Base-by-base conservation (phyloP, 305 asterid species). In the Solanum hybrid region DNA sequence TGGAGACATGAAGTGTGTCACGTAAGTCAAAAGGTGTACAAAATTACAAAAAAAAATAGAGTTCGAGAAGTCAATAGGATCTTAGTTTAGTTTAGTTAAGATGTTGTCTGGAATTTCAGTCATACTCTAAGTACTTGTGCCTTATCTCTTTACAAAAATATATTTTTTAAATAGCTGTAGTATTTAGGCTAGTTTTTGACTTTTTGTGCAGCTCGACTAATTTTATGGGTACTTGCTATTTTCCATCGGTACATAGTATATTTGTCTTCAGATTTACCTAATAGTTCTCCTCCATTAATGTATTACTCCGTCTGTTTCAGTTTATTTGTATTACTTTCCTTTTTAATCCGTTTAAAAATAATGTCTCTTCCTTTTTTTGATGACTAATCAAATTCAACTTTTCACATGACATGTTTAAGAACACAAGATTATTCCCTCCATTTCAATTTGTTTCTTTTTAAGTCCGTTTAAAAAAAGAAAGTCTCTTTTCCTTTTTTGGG, bases 1-100 rank as follows among this genome's bases (percentile, higher is more conserved):
- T 2, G 66, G 66, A 2, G 66, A 46, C 60, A 46, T 14, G 20
- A 5, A 46, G 3, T 46, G 7, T 46, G 60, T 46, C 6, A 46
- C 20, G n/a, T 51, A 51, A 16, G 9, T 51, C 0, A 51, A 2
- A 51, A 51, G 4, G 0, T 1, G 9, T 16, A 51, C n/a, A 6
- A 6, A 51, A 51, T 51, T 51, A 16, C 20, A 16, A 51, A 51
- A 51, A 51, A 0, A 51, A 51, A 2, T 2, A 2, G n/a, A 5
- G n/a, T 5, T 1, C 10, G 0, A 3, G 3, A 3, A 16, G 9
- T 0, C 3, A 51, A 51, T 16, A 51, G 4, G 9, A 51, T 0
- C 66, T 1, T 51, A 16, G 4, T 51, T 51, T 51, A 51, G 66
- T 16, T 51, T 29, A 29, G 29, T 29, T 29, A 51, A 17, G 1